phyloP scores from a whole-genome alignment of 2,329 filamentous ascomycete genomes.

The Alternaria novae-zelandiae region DNA sequence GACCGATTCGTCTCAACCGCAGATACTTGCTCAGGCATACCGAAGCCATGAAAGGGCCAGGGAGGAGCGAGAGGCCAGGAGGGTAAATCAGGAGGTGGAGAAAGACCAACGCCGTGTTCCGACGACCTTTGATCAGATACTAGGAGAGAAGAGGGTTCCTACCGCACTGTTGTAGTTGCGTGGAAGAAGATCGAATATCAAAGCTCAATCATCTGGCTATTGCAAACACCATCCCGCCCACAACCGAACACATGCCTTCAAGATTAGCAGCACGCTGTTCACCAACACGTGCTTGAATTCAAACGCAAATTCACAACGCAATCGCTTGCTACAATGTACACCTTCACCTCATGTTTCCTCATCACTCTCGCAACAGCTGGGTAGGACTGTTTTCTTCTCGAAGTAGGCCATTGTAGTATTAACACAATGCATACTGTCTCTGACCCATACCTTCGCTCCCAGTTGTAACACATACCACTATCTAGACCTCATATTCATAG shows the following conservation, averaged over 20 bases:
- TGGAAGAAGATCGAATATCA: no score
- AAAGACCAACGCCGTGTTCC: background rate
- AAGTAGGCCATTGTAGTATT: background rate
- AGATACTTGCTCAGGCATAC: background rate
- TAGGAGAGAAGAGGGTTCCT: background rate
- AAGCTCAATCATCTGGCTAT: background rate
- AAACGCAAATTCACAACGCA: background rate
- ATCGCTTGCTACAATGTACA: background rate
- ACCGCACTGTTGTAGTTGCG: background rate
- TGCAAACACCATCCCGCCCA: background rate
- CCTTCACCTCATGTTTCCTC: background rate
- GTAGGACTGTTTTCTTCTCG: background rate
- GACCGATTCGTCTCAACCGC: background rate
- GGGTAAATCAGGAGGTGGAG: background rate
- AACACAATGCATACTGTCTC: background rate
- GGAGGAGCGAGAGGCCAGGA: background rate
- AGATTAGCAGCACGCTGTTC: background rate
- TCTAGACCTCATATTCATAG: no score
- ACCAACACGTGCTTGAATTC: background rate
- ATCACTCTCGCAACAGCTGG: background rate
- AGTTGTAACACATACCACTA: no score
- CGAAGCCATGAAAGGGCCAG: background rate
- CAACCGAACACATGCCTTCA: background rate
- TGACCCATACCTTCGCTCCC: background rate
- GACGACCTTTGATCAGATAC: constrained; percentile 6